phyloP scores from a whole-genome alignment of 768 basidiomycete species.

The Lyophyllum atratum region DNA sequence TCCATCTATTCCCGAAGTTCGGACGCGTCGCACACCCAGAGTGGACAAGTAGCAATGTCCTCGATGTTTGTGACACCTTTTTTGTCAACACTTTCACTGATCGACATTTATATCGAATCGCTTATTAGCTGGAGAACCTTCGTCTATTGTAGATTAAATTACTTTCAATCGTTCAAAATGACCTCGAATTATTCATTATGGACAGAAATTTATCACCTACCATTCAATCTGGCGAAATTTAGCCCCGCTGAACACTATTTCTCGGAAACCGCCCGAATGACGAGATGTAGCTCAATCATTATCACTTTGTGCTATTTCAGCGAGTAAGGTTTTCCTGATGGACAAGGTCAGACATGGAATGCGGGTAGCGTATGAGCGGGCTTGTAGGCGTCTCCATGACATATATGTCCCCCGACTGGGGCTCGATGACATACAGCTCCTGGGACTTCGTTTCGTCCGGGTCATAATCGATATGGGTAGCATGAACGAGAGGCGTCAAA shows the following conservation, averaged over 20 bases:
- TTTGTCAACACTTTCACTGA: neutral
- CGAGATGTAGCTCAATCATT: too few relatives aligned
- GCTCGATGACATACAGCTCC: conserved; percentile 92
- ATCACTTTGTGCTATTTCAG: too few relatives aligned
- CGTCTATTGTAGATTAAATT: too few relatives aligned
- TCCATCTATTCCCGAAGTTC: conserved; percentile 30
- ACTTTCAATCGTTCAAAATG: too few relatives aligned
- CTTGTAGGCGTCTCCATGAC: conserved; percentile 70
- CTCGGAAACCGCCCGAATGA: too few relatives aligned
- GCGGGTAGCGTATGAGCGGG: conserved; percentile 83
- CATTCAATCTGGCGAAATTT: too few relatives aligned
- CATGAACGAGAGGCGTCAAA: conserved; percentile 74
- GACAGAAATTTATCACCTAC: too few relatives aligned
- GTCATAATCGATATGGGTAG: conserved; percentile 59
- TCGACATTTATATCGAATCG: neutral
- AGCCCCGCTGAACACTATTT: too few relatives aligned
- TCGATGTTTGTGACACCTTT: neutral
- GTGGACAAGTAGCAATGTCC: conserved; percentile 20
- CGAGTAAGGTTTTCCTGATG: too few relatives aligned
- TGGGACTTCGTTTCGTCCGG: conserved; percentile 52
- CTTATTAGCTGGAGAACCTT: too few relatives aligned
- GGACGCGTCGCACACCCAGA: conserved; percentile 20
- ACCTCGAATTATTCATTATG: too few relatives aligned
- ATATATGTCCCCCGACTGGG: conserved; percentile 92
- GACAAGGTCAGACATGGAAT: conserved; percentile 91